Evolutionary conservation across 768 basidiomycete species (phyloP).

Genomic region (Suillus subaureus): DNA sequence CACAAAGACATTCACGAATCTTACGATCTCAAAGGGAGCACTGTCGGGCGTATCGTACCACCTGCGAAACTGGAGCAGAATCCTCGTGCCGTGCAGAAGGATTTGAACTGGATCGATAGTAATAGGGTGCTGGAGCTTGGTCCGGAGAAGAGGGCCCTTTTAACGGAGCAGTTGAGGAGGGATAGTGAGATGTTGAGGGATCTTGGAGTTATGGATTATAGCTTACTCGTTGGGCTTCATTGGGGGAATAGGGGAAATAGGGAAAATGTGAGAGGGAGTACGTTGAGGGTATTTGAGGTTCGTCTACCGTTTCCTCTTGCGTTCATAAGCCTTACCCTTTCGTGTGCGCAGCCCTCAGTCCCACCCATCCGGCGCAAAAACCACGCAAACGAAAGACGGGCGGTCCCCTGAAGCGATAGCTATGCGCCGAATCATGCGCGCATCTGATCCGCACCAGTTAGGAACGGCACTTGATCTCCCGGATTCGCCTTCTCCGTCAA

Average conservation of each 20-base stretch:
- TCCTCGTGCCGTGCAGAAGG: conserved; percentile 89
- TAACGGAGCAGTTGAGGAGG: conserved; percentile 88
- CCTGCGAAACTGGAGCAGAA: conserved; percentile 80
- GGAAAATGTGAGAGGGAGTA: conserved; percentile 89
- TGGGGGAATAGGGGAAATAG: conserved; percentile 87
- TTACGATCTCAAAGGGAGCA: conserved; percentile 95
- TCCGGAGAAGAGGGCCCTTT: conserved; percentile 89
- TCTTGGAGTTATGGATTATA: conserved; percentile 95
- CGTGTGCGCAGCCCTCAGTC: conserved; percentile 60
- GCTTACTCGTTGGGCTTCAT: conserved; percentile 92
- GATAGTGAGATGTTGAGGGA: conserved; percentile 85
- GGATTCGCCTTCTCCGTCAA: conserved; percentile 33
- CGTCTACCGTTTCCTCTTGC: conserved; percentile 30
- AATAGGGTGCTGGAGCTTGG: conserved; percentile 83
- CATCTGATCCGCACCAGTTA: conserved; percentile 76
- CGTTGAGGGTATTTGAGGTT: conserved; percentile 90
- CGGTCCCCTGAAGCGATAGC: conserved; percentile 76
- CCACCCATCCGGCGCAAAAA: conserved; percentile 63
- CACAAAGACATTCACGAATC: conserved; percentile 98
- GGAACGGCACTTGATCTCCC: conserved; percentile 58
- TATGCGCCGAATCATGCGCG: conserved; percentile 82
- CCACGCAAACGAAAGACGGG: conserved; percentile 57
- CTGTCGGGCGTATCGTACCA: conserved; percentile 84
- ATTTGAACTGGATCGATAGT: conserved; percentile 93
- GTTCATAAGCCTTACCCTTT: neutral